These are phyloP conservation scores for Peniophora sp. DNA, from an alignment of 1,284 basidiomycete species.

Conservation along the genomic window DNA sequence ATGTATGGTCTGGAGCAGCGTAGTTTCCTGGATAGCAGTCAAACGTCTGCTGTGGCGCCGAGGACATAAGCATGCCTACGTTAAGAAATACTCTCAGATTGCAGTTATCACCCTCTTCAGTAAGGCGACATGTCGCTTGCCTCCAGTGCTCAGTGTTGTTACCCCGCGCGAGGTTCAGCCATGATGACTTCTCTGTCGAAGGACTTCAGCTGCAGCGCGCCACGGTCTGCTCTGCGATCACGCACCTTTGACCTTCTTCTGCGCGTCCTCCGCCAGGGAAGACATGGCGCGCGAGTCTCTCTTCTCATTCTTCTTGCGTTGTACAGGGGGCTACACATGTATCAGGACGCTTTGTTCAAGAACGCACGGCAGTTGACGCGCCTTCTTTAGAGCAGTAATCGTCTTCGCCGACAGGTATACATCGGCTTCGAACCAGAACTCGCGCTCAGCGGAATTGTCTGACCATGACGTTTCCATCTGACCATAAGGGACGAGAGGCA, in stretches of 20 bases:
- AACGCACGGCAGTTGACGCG: constrained; percentile 18
- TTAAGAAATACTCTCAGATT: constrained; percentile 67
- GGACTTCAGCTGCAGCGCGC: constrained; percentile 4
- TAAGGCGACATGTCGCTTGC: constrained; percentile 58
- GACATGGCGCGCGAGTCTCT: constrained; percentile 34
- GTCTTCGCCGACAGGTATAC: constrained; percentile 56
- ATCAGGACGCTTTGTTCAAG: not conserved
- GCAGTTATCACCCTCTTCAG: constrained; percentile 59
- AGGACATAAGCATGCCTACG: constrained; percentile 30
- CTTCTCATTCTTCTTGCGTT: constrained; percentile 48
- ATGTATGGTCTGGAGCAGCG: constrained; percentile 63
- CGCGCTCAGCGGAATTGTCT: not conserved
- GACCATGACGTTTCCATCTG: not conserved
- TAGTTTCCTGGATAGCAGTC: constrained; percentile 44
- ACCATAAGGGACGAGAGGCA: not conserved
- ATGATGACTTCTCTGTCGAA: constrained; percentile 59
- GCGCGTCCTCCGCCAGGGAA: constrained; percentile 27
- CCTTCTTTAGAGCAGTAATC: constrained; percentile 49
- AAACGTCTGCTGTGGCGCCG: constrained; percentile 6
- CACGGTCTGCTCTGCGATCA: not conserved
- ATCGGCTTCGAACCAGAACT: constrained; percentile 28
- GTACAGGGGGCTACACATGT: constrained; percentile 17
- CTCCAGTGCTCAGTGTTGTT: constrained; percentile 57
- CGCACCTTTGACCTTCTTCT: constrained; percentile 55
- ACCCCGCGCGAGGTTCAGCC: constrained; percentile 53